Base-by-base conservation (phyloP, 2,329 filamentous ascomycete species). In the Colletotrichum camelliae region DNA sequence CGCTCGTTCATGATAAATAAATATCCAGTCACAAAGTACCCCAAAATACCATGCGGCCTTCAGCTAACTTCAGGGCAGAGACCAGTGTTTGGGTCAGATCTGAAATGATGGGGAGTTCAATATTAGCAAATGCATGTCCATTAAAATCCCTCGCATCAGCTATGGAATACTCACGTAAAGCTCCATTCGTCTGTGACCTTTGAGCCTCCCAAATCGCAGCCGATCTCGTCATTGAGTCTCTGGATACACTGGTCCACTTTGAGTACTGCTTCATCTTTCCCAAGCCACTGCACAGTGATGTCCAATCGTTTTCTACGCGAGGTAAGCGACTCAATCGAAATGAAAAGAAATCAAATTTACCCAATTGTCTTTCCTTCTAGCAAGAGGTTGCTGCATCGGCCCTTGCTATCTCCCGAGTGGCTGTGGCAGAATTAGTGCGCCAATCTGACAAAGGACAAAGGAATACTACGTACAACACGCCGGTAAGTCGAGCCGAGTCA, bases 381-480 rank as follows among this genome's bases (percentile, higher is more conserved):
- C 13, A 39, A 27, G 13, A 65, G 62, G 13, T 65, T 43, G 21
- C 62, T 65, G 33, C 62, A 65, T 65, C 62, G 62, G 39, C 15
- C 39, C 4, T 35, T 65, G 2, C 16, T 65, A 10, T 65, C 62
- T 43, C 62, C 35, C n/a, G 62, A 39, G 21, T 65, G 21, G 8
- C 62, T 65, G 62, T 10, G 9, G 8, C n/a, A 7, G 8, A 10
- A 8, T 65, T 18, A 39, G 37, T 2, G 21, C 3, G 24, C 33
- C 37, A 4, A 43, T 61, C 18, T 9, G 16, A 61, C 35, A 8
- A 21, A 7, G 43, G 2, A 52, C n/a, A 52, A 52, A 52, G 43
- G n/a, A 2, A 13, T 5, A 52, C n/a, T n/a, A 33, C 58, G 18
- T 61, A 61, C 58, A 33, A 61, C 5, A 33, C 18, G 18, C 58